These are phyloP conservation scores for Aspergillus pseudonomiae DNA, from an alignment of 2,329 filamentous ascomycete genomes.

Conservation along the genomic window DNA sequence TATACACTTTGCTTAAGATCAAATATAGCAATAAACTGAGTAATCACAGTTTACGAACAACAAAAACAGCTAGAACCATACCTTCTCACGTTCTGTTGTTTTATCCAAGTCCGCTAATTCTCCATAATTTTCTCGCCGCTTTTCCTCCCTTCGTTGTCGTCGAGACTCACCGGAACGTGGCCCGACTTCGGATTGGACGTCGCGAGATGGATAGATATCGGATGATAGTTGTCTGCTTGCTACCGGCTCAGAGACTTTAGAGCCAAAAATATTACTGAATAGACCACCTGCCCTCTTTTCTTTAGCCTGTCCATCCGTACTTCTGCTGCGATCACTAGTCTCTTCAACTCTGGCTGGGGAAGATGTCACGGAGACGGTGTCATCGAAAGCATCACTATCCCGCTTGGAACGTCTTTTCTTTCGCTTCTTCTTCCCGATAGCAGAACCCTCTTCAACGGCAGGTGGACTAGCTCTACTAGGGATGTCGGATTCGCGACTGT, in stretches of 20 bases:
- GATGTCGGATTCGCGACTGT: constrained; percentile 25
- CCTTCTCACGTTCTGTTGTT: constrained; percentile 40
- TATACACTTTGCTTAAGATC: constrained; percentile 26
- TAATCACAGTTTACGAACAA: constrained; percentile 33
- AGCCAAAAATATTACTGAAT: constrained; percentile 43
- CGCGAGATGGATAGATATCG: constrained; percentile 33
- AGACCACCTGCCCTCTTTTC: constrained; percentile 37
- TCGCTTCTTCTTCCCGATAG: constrained; percentile 28
- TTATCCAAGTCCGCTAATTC: constrained; percentile 39
- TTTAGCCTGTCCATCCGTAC: constrained; percentile 38
- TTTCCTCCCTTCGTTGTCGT: constrained; percentile 41
- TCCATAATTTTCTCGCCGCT: constrained; percentile 40
- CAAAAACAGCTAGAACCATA: constrained; percentile 40
- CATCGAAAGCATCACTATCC: constrained; percentile 38
- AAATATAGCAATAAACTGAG: constrained; percentile 26
- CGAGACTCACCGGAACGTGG: constrained; percentile 40
- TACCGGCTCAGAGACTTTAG: constrained; percentile 36
- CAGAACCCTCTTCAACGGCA: constrained; percentile 15
- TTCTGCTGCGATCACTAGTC: constrained; percentile 33
- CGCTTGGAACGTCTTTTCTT: constrained; percentile 32
- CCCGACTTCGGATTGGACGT: constrained; percentile 41
- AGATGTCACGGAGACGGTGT: constrained; percentile 39
- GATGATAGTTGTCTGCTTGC: constrained; percentile 30
- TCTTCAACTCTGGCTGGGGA: constrained; percentile 37
- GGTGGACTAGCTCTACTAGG: constrained; percentile 17